Conservation (phyloP, 2,329 filamentous ascomycete species). For the Fonsecaea pugnacius region DNA sequence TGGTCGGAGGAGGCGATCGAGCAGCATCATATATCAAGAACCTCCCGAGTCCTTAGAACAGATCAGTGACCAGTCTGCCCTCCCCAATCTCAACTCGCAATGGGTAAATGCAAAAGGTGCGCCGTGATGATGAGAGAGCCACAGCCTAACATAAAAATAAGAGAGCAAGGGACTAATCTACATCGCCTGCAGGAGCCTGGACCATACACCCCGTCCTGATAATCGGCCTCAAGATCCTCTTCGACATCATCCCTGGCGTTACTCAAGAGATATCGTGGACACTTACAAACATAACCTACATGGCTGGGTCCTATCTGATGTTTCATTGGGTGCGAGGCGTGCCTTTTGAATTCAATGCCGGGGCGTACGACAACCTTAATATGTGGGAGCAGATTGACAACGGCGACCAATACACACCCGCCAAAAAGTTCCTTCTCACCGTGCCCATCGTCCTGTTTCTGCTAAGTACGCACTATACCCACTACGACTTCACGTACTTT, state of each 20-base stretch:
- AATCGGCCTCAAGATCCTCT: constrained; percentile 88
- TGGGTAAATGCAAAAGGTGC: constrained; percentile 99
- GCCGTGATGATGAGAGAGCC: constrained; percentile 35
- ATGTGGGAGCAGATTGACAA: constrained; percentile 99
- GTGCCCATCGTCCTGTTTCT: constrained; percentile 94
- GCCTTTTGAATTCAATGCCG: constrained; percentile 97
- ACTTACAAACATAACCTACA: constrained; percentile 97
- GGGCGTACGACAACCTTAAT: constrained; percentile 98
- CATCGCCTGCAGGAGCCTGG: constrained; percentile 75
- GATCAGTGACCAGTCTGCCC: constrained; percentile 90
- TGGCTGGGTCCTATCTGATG: constrained; percentile 99
- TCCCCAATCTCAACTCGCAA: constrained; percentile 95
- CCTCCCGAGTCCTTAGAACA: constrained; percentile 96
- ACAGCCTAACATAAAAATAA: constrained; percentile 20
- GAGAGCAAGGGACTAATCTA: constrained; percentile 21
- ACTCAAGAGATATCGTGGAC: constrained; percentile 99
- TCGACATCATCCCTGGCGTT: constrained; percentile 93
- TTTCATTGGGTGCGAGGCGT: constrained; percentile 98
- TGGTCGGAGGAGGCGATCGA: constrained; percentile 87
- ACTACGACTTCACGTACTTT: constrained; percentile 96
- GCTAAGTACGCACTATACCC: constrained; percentile 97
- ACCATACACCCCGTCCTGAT: constrained; percentile 96
- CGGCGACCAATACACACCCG: constrained; percentile 95
- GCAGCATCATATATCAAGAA: constrained; percentile 98
- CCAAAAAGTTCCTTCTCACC: constrained; percentile 96